phyloP scores from a whole-genome alignment of 352 stramenopile species.

The Phytophthora parvispora region DNA sequence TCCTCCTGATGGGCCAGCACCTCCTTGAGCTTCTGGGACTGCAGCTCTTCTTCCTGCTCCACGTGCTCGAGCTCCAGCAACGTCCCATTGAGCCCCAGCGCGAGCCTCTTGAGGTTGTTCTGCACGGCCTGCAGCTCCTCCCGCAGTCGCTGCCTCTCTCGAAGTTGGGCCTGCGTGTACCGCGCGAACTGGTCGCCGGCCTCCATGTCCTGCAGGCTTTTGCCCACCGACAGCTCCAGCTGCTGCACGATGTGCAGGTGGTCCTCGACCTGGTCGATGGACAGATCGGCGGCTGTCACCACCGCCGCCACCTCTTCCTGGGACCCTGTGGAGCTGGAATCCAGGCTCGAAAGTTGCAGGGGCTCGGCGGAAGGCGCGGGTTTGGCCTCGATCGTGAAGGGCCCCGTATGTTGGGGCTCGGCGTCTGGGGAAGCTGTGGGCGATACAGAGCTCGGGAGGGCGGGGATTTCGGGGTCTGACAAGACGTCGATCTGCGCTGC shows the following conservation, averaged over 20 bases:
- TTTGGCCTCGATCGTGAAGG: slow-evolving; percentile 4
- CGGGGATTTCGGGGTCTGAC: slow-evolving; percentile 20
- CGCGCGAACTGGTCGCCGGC: slow-evolving; percentile 29
- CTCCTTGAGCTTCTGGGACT: slow-evolving; percentile 83
- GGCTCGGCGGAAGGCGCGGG: neutral
- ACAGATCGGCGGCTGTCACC: slow-evolving; percentile 54
- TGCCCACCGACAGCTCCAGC: slow-evolving; percentile 72
- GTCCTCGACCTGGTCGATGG: slow-evolving; percentile 82
- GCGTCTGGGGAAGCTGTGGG: neutral
- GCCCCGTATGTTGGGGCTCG: neutral
- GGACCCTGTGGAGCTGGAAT: slow-evolving; percentile 26
- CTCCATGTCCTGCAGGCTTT: slow-evolving; percentile 68
- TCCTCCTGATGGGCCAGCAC: slow-evolving; percentile 84
- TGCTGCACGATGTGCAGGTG: slow-evolving; percentile 83
- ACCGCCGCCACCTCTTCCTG: slow-evolving; percentile 14
- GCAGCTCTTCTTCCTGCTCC: slow-evolving; percentile 82
- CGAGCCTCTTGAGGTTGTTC: slow-evolving; percentile 77
- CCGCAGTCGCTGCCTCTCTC: slow-evolving; percentile 39
- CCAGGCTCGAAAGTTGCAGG: slow-evolving; percentile 16
- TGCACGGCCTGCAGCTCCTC: slow-evolving; percentile 59
- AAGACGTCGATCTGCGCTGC: slow-evolving; percentile 32
- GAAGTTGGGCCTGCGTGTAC: slow-evolving; percentile 32
- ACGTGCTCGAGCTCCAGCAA: slow-evolving; percentile 84
- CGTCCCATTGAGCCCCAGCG: slow-evolving; percentile 76
- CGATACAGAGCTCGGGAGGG: neutral